Evolutionary conservation across 2,329 filamentous ascomycete species (phyloP).

Genomic region (Xylariaceae sp.): DNA sequence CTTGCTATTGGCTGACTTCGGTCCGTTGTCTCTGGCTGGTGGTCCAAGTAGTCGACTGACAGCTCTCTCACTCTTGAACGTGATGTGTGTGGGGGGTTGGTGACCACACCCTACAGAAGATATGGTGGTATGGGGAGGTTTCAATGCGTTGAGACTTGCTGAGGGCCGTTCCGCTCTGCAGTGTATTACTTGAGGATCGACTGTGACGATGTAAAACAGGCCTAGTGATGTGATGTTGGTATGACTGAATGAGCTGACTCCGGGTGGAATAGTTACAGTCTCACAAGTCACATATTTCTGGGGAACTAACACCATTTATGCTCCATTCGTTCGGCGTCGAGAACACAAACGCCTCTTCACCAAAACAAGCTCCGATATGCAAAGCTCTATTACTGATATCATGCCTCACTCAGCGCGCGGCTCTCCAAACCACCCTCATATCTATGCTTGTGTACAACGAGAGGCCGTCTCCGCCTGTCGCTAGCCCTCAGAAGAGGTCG

Average conservation of each 20-base stretch:
- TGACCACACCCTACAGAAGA: slow-evolving; percentile 1
- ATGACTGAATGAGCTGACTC: slow-evolving; percentile 14
- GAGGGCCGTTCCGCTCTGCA: slow-evolving; percentile 25
- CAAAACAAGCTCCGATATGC: neutral
- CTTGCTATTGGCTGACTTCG: slow-evolving; percentile 5
- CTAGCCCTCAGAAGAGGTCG: slow-evolving; percentile 4
- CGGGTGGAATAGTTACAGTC: too few relatives aligned
- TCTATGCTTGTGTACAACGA: slow-evolving; percentile 19
- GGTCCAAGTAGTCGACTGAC: neutral
- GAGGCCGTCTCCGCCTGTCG: slow-evolving; percentile 17
- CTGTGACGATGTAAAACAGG: slow-evolving; percentile 12
- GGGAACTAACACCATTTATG: slow-evolving; percentile 19
- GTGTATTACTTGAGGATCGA: slow-evolving; percentile 22
- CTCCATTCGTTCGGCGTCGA: neutral
- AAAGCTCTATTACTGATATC: slow-evolving; percentile 7
- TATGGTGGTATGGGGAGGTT: slow-evolving; percentile 1
- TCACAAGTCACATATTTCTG: slow-evolving; percentile 5
- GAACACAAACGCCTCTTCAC: neutral
- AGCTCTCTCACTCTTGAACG: neutral
- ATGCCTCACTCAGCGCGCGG: slow-evolving; percentile 33
- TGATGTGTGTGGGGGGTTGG: slow-evolving; percentile 15
- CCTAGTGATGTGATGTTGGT: slow-evolving; percentile 13
- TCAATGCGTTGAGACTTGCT: slow-evolving; percentile 19
- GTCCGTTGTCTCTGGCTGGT: slow-evolving; percentile 14
- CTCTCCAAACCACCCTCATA: slow-evolving; percentile 25